A percentile compares a stretch with the other conserved stretches of the same genome.
Evolutionary conservation across 495 filamentous ascomycete genomes (phyloP).

Genomic region (Podospora conica): DNA sequence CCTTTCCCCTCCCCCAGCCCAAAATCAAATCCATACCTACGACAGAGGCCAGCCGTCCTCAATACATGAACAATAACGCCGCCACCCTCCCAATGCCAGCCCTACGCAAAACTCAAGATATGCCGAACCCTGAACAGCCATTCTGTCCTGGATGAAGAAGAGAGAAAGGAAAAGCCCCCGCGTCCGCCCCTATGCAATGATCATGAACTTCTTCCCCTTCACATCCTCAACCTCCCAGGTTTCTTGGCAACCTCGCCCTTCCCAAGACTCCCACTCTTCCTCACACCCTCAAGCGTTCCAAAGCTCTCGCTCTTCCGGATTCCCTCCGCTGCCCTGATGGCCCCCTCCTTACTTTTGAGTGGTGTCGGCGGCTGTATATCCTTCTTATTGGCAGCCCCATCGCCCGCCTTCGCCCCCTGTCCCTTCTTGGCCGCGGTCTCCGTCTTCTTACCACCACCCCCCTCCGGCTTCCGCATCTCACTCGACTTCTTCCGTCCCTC

Average conservation of each 20-base stretch:
- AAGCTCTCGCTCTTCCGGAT: not conserved
- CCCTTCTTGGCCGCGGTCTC: not conserved
- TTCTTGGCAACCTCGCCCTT: not conserved
- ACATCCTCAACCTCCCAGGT: not conserved
- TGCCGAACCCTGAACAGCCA: not conserved
- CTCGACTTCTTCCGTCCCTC: not conserved
- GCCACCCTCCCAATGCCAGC: not conserved
- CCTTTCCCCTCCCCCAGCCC: not conserved
- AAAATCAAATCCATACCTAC: not conserved
- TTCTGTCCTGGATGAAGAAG: not conserved
- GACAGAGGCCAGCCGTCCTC: not conserved
- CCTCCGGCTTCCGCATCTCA: not conserved
- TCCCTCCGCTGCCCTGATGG: not conserved
- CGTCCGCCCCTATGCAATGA: not conserved
- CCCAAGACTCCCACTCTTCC: not conserved
- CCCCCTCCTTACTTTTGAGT: not conserved
- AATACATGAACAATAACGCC: not conserved
- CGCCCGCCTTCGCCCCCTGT: not conserved
- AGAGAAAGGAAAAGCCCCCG: not conserved
- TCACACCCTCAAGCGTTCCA: not conserved
- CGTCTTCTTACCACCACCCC: not conserved
- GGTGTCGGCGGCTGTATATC: not conserved
- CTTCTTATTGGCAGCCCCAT: not conserved
- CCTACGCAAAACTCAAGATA: not conserved
- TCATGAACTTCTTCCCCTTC: not conserved